Evolutionary conservation across 2,329 filamentous ascomycete species (phyloP), one percentile per base, ranked within the genome.

Genomic region (Xylaria digitata): DNA sequence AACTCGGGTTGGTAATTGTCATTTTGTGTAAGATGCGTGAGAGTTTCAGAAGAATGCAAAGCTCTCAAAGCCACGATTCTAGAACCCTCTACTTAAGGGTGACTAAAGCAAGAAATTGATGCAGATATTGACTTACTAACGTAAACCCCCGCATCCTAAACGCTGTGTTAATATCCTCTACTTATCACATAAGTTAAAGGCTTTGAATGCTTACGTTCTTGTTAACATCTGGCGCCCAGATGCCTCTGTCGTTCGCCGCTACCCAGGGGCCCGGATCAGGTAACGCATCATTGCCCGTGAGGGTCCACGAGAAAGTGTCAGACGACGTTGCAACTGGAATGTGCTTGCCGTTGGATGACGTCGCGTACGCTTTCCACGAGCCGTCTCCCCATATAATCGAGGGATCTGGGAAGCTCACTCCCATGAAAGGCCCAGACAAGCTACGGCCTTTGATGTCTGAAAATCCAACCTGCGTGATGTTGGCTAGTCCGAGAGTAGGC

Each of bases 161-260:
- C 46, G 54, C 8, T 2, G 11, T 17, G n/a, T 68, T 46, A 64
- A 13, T 19, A 52, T 48, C 23, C 42, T 49, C 8, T 0, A 19
- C 8, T 23, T n/a, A n/a, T 26, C 0, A n/a, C 17, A 46, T 1
- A 19, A 3, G 2, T 37, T 13, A 6, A n/a, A 17, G 32, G 21
- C 6, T 32, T 58, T 13, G 30, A 49, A 48, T 34, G 64, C 71
- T 53, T 64, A 76, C 75, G 43, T 75, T 76, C 68, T 75, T 77
- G 61, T 76, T 71, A 15, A 77, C 74, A 43, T 77, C 75, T 0
- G 76, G 76, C 2, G 76, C 76, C 76, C 75, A 77, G 45, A 77
- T 73, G 2, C 69, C 62, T 21, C 55, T 48, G 53, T 74, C 72
- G 1, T 60, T 67, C 1, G 71, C 42, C 37, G 74, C 67, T n/a